Evolutionary conservation across 164 flowering plant genomes (phyloP).

Genomic region (Macadamia tetraphylla): DNA sequence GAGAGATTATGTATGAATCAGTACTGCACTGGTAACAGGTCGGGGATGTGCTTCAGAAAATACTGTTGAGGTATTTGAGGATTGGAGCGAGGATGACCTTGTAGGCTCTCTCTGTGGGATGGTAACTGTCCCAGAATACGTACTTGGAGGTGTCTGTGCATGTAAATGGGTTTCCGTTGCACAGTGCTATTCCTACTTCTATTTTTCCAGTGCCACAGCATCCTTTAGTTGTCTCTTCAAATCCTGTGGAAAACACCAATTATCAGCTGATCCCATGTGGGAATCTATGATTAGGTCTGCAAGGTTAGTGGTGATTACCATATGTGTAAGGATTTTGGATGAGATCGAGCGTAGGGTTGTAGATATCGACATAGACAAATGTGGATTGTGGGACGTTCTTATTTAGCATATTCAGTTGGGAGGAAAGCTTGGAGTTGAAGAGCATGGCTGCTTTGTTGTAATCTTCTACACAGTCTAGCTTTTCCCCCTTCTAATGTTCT

Average conservation of each 20-base stretch:
- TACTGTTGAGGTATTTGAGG: conserved; percentile 10
- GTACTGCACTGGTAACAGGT: too few relatives aligned
- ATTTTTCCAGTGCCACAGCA: conserved; percentile 8
- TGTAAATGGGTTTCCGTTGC: conserved; percentile 22
- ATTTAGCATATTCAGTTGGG: conserved; percentile 14
- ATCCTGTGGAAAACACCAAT: conserved; percentile 22
- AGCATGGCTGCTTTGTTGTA: conserved; percentile 31
- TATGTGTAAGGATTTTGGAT: conserved; percentile 8
- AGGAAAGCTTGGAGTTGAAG: conserved; percentile 39
- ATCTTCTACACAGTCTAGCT: conserved; percentile 17
- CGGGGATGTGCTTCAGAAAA: conserved; percentile 17
- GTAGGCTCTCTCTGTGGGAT: conserved; percentile 43
- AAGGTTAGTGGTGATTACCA: background rate
- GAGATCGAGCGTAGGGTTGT: conserved; percentile 25
- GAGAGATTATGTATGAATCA: too few relatives aligned
- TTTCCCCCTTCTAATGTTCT: conserved; percentile 40
- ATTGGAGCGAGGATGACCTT: conserved; percentile 11
- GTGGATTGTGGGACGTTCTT: conserved; percentile 16
- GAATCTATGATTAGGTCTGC: too few relatives aligned
- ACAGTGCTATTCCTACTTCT: conserved; percentile 30
- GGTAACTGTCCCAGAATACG: conserved; percentile 21
- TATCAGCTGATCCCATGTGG: too few relatives aligned
- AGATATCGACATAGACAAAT: conserved; percentile 37
- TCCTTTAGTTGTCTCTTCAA: conserved; percentile 19
- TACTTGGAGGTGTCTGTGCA: conserved; percentile 29